phyloP scores from a whole-genome alignment of 192 early-diverging fungal species.

The Thamnidium elegans region DNA sequence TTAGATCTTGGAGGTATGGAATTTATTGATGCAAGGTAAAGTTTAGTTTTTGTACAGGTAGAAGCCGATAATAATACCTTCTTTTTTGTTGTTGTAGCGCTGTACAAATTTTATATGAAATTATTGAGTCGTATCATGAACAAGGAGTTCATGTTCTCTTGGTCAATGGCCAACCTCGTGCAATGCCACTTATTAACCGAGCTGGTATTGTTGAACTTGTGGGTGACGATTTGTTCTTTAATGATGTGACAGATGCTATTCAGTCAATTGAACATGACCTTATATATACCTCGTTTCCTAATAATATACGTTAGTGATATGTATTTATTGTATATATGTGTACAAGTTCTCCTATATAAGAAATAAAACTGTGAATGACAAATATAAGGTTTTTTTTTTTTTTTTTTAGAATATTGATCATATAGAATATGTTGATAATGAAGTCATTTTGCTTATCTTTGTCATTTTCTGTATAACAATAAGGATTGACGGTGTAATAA shows the following conservation, averaged over 20 bases:
- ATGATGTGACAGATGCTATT: conserved; percentile 46
- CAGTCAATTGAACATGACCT: conserved; percentile 20
- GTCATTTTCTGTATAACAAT: no score
- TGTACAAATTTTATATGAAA: conserved; percentile 77
- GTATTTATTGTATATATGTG: no score
- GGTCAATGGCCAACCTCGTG: conserved; percentile 73
- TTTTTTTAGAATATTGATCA: no score
- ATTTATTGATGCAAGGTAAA: conserved; percentile 73
- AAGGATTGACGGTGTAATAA: no score
- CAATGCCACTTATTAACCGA: conserved; percentile 64
- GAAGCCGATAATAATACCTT: not conserved
- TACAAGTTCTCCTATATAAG: no score
- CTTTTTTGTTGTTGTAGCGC: conserved; percentile 2
- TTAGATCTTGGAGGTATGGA: conserved; percentile 87
- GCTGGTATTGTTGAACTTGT: conserved; percentile 61
- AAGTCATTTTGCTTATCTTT: no score
- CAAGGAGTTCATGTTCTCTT: conserved; percentile 83
- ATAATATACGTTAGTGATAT: not conserved
- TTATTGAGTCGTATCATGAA: conserved; percentile 79
- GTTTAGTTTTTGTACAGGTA: not conserved
- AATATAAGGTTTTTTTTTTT: no score
- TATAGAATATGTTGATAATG: no score
- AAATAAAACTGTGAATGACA: no score
- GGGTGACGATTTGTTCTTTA: conserved; percentile 66
- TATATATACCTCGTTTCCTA: conserved; percentile 2